Evolutionary conservation across 139 green algal genomes (phyloP), one percentile per base, ranked within the genome.

Genomic region (Coelastrella sp.): DNA sequence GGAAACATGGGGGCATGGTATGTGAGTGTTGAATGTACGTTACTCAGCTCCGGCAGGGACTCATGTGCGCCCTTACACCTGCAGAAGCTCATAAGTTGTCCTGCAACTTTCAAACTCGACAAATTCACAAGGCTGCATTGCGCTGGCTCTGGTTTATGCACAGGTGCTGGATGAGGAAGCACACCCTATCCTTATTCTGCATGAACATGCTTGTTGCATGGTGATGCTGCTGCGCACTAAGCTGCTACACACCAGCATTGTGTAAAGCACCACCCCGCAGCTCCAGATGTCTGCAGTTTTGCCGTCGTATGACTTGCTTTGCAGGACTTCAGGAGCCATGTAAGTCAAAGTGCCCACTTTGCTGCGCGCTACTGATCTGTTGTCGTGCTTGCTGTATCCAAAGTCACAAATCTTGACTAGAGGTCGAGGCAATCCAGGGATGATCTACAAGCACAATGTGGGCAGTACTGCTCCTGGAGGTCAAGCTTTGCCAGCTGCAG

Each of bases 321-420:
- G 89, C 94, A 98, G 95, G 22, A 99, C 96, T 90, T 99, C 98
- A 8, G 98, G 98, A 4, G 98, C 98, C 85, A 99, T 98, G 94
- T 99, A 99, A 49, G 94, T 95, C 27, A 97, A 95, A 17, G 98
- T 99, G 72, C 98, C 98, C 25, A 94, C 89, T 79, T 93, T 90
- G 81, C 88, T 92, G 83, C 93, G 93, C 22, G 96, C 93, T 7
- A 95, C 85, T 8, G 92, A 95, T 91, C 97, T 92, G 65, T 97
- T 93, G 79, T 97, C 96, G 81, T 94, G 91, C 91, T 97, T 96
- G 35, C 80, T 93, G 92, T 97, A 98, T 7, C 97, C 97, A 93
- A 98, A 99, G 89, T 99, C 97, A 88, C 97, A 98, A 90, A 99
- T 98, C 80, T 99, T 99, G 22, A 99, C 91, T 25, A 98, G 91